Evolutionary conservation across 1,284 basidiomycete genomes (phyloP), one percentile per base, ranked within the genome.

Genomic region (Malassezia cuniculi): DNA sequence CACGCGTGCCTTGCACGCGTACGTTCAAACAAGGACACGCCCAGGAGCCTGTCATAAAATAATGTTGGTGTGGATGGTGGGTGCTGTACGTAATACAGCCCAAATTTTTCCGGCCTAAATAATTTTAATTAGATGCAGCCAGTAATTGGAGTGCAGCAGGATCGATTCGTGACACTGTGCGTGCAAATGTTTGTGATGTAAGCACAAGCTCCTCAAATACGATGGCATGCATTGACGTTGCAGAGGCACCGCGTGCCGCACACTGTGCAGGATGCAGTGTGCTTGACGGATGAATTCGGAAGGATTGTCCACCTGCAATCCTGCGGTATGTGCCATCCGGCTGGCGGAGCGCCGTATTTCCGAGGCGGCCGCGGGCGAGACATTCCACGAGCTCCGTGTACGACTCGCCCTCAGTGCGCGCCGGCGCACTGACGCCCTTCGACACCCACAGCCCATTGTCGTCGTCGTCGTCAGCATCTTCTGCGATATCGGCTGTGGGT

Each of bases 151-250:
- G 34, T 60, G 60, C 63, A 12, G 35, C 38, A 3, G 62, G 55
- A 37, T 66, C 59, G 29, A 64, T 51, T 1, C 39, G 25, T 18
- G 52, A 57, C n/a, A 64, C 57, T 18, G 46, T 61, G 17, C 62
- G 45, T 2, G 56, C 64, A 34, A 57, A 65, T 5, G 49, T 52
- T 31, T 61, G 56, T 1, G 55, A 55, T 1, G 64, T 65, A n/a
- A 62, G 50, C n/a, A 59, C 49, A 5, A 65, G 37, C 40, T 66
- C 64, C 21, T 66, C 64, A 34, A 66, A 65, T 31, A 65, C 30
- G 29, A 66, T 55, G 16, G 54, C 50, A 30, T 34, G 52, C 35
- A 30, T 43, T 26, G 20, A 10, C 17, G 39, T 26, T 5, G 30
- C 15, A 2, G 35, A 41, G 3, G 33, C 12, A n/a, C 45, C 39